phyloP scores from a whole-genome alignment of 306 rosid genomes.

The Ammopiptanthus mongolicus region DNA sequence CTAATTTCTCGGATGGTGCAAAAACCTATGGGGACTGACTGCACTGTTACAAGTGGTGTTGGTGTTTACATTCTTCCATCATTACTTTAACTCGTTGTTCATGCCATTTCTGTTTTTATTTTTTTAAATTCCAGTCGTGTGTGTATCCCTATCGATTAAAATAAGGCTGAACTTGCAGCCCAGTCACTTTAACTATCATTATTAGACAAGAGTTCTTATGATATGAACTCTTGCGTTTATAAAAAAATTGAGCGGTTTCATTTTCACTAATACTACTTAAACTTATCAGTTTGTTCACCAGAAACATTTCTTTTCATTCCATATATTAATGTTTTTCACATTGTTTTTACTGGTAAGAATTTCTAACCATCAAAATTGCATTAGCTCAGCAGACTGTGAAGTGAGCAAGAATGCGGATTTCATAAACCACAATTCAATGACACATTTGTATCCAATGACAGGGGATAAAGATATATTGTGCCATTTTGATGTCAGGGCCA shows the following conservation, averaged over 20 bases:
- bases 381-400: too few species aligned
- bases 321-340: neutral
- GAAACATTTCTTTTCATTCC: neutral
- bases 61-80: neutral
- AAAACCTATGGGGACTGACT: neutral
- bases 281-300: neutral
- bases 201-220: neutral
- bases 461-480: too few species aligned
- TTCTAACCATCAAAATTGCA: neutral
- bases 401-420: neutral
- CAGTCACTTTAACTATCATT: neutral
- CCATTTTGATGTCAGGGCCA: too few species aligned
- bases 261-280: neutral
- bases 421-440: neutral
- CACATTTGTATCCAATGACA: neutral
- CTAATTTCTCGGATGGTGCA: slow-evolving; percentile 23
- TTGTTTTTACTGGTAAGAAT: neutral
- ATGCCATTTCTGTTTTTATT: neutral
- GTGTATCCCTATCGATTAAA: neutral
- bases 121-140: neutral
- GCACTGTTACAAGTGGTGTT: slow-evolving; percentile 22
- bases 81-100: neutral
- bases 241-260: neutral
- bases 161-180: slow-evolving; percentile 24
- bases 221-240: neutral